Base-by-base conservation (phyloP, 257 asterid species). In the Ligustrum vulgare region DNA sequence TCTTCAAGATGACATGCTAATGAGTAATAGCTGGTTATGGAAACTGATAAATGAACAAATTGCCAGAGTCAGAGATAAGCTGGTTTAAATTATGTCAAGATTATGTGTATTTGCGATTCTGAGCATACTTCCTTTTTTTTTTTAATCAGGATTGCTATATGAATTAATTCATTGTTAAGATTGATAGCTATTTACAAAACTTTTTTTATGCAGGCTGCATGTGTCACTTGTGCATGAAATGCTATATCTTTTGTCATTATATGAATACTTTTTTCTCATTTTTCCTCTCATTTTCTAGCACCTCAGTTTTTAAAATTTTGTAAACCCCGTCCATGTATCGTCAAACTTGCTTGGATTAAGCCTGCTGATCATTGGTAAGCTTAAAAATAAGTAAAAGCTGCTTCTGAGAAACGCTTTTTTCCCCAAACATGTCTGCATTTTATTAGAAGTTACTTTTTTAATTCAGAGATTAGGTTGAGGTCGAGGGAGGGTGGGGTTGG, bases 1-100 rank as follows among this genome's bases (percentile, higher is more conserved):
- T 54, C 68, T 12, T 12, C 35, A 23, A 72, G 35, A 34, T 66
- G 69, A 68, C 64, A 66, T 23, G 51, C 31, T 72, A 67, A 25
- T 34, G 73, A 34, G 72, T 60, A 72, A 22, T 31, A 78, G 41
- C 73, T 74, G 47, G 72, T 35, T 47, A 32, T 34, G 8, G 8
- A 33, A 58, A 9, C 6, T 28, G 72, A 67, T 45, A 58, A 73
- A 45, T 69, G 18, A 8, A 3, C 47, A 25, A 22, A 51, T 79
- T 39, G 23, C 71, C 47, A 20, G 25, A 16, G 45, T 58, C 69
- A 66, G 70, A 32, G 66, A 20, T 54, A 51, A 67, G 58, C 51
- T 64, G 63, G 28, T 72, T 74, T 74, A 23, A 70, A 66, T 34
- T 8, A 6, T 3, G 43, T 67, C 68, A 45, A 45, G 56, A 45